A percentile compares a stretch with the other conserved stretches of the same genome.
phyloP scores from a whole-genome alignment of 129 eudicot genomes.

The Flaveria trinervia region DNA sequence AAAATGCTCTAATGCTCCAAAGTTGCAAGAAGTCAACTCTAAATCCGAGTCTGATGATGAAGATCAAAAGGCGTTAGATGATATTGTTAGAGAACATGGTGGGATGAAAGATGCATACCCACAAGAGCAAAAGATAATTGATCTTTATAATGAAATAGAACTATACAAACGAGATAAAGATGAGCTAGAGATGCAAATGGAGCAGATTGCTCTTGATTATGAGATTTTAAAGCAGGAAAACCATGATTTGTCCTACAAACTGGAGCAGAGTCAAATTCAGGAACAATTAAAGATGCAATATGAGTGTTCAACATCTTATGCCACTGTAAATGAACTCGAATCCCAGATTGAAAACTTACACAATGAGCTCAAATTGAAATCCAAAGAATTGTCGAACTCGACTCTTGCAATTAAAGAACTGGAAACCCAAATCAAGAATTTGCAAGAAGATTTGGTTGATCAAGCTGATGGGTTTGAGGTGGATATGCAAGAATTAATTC shows the following conservation, averaged over 20 bases:
- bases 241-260: conserved; percentile 61
- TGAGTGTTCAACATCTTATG: conserved; percentile 73
- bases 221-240: conserved; percentile 95
- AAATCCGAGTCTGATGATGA: conserved; percentile 57
- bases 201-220: conserved; percentile 91
- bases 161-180: conserved; percentile 79
- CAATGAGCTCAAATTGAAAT: conserved; percentile 39
- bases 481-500: conserved; percentile 66
- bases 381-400: conserved; percentile 50
- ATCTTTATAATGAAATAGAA: conserved; percentile 73
- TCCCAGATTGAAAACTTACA: conserved; percentile 49
- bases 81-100: conserved; percentile 72
- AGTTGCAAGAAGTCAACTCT: conserved; percentile 31
- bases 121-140: conserved; percentile 75
- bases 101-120: conserved; percentile 58
- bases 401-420: conserved; percentile 42
- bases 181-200: conserved; percentile 91
- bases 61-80: conserved; percentile 82
- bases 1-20: conserved; percentile 27
- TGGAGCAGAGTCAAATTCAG: conserved; percentile 76
- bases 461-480: conserved; percentile 74
- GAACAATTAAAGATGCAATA: conserved; percentile 87
- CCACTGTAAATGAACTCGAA: conserved; percentile 57
- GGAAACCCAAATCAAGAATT: conserved; percentile 59
- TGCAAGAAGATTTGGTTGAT: conserved; percentile 72